These are phyloP conservation scores for Leonotis leonurus DNA, from an alignment of 257 asterid genomes.

Conservation along the genomic window DNA sequence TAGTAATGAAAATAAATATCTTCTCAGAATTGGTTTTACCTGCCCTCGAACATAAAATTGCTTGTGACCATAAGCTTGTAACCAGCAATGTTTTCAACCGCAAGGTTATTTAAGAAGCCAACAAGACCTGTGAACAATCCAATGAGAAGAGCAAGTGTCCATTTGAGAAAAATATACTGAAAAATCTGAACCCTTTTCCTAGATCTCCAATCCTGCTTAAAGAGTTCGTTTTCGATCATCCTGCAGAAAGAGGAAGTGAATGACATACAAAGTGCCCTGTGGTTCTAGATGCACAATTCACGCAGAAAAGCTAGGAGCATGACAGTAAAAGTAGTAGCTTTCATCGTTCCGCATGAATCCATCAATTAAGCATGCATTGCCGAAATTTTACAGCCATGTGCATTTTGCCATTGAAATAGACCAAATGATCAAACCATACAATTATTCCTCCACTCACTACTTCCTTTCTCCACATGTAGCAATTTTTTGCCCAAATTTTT, in stretches of 20 bases:
- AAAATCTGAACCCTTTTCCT: constrained; percentile 63
- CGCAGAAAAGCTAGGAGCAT: neutral
- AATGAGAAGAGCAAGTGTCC: constrained; percentile 91
- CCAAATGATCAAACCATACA: neutral
- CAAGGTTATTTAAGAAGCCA: constrained; percentile 79
- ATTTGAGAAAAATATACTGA: constrained; percentile 79
- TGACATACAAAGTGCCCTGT: neutral
- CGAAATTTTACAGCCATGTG: neutral
- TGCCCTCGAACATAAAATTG: constrained; percentile 56
- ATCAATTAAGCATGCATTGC: neutral
- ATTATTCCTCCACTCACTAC: neutral
- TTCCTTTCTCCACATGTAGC: neutral
- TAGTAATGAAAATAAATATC: neutral
- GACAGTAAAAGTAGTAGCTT: neutral
- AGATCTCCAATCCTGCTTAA: constrained; percentile 96
- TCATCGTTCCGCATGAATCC: neutral
- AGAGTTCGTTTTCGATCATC: constrained; percentile 79
- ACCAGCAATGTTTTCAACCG: constrained; percentile 91
- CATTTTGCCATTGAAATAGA: neutral
- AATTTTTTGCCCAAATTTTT: neutral
- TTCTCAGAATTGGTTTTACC: constrained; percentile 36
- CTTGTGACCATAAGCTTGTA: constrained; percentile 58
- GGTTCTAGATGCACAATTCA: neutral
- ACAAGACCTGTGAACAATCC: constrained; percentile 74
- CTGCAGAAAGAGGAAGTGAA: constrained; percentile 40